A percentile compares a stretch with the other conserved stretches of the same genome.
Evolutionary conservation across 345 rosid species (phyloP).

Genomic region (Geranium rotundifolium): DNA sequence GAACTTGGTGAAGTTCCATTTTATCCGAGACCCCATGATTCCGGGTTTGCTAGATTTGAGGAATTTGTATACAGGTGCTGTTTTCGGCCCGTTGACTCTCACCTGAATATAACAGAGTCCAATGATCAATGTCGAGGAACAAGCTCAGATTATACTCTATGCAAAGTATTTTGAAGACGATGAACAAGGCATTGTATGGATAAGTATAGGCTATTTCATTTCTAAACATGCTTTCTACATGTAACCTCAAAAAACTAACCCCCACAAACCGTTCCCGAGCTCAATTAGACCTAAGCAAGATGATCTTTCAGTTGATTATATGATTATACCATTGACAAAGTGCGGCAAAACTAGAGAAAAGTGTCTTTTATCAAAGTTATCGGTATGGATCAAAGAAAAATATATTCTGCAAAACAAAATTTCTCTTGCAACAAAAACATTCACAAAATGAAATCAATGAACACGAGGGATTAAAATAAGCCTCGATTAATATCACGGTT

Average conservation of each 20-base stretch:
- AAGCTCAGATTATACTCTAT: background rate
- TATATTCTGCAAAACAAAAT: background rate
- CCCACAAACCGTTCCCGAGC: no score
- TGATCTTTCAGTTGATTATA: no score
- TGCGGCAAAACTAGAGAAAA: no score
- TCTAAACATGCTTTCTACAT: background rate
- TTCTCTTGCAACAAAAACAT: background rate
- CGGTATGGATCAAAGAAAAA: no score
- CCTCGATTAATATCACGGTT: no score
- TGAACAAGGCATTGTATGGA: no score
- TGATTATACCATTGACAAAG: no score
- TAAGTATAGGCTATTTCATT: background rate
- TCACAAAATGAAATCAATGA: background rate
- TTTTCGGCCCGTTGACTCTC: slow-evolving; percentile 29
- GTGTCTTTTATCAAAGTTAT: background rate
- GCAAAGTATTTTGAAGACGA: no score
- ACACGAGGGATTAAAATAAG: no score
- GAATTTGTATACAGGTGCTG: slow-evolving; percentile 34
- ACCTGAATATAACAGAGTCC: slow-evolving; percentile 12
- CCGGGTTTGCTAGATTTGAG: slow-evolving; percentile 34
- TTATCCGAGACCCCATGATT: slow-evolving; percentile 22
- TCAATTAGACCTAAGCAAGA: no score
- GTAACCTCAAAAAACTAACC: background rate
- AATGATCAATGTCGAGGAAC: background rate
- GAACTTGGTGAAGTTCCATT: slow-evolving; percentile 45